Percentiles rank a stretch among this genome's conserved stretches.
These are phyloP conservation scores for Coemansia sp. DNA, from an alignment of 192 early-diverging fungal genomes.

Conservation along the genomic window DNA sequence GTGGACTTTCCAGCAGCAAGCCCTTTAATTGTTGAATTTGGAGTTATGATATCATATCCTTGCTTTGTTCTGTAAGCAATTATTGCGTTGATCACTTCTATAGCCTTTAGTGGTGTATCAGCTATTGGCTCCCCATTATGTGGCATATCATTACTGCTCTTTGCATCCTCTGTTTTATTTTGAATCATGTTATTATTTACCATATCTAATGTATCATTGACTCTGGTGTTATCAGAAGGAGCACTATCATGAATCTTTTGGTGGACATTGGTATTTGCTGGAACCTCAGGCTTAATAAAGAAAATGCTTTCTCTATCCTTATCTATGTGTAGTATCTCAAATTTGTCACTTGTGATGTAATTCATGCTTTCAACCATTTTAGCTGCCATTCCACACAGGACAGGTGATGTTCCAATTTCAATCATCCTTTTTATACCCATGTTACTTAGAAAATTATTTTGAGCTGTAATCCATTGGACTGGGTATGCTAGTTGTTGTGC, in stretches of 20 bases:
- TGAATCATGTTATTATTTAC: no score
- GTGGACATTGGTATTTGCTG: neutral
- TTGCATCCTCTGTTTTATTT: no score
- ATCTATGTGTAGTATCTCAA: slow-evolving; percentile 11
- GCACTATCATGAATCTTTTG: no score
- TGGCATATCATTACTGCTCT: slow-evolving; percentile 34
- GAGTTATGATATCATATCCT: slow-evolving; percentile 66
- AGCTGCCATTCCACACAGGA: slow-evolving; percentile 83
- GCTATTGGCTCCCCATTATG: slow-evolving; percentile 38
- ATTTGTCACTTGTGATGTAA: neutral
- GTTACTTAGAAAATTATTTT: slow-evolving; percentile 75
- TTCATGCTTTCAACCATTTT: no score
- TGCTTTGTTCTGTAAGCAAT: slow-evolving; percentile 93
- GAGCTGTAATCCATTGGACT: slow-evolving; percentile 93
- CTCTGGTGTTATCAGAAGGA: neutral
- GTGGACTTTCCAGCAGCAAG: slow-evolving; percentile 91
- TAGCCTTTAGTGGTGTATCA: slow-evolving; percentile 71
- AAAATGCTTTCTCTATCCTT: slow-evolving; percentile 15
- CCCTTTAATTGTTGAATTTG: slow-evolving; percentile 70
- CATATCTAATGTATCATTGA: slow-evolving; percentile 13
- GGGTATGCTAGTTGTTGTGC: slow-evolving; percentile 95
- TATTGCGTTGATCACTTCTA: slow-evolving; percentile 70
- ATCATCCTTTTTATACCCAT: slow-evolving; percentile 77
- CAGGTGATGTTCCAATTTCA: slow-evolving; percentile 83
- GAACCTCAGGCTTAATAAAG: neutral